A percentile compares a stretch with the other conserved stretches of the same genome.
These are phyloP conservation scores for Phytophthora rubi DNA, from an alignment of 352 stramenopile species.

Conservation along the genomic window DNA sequence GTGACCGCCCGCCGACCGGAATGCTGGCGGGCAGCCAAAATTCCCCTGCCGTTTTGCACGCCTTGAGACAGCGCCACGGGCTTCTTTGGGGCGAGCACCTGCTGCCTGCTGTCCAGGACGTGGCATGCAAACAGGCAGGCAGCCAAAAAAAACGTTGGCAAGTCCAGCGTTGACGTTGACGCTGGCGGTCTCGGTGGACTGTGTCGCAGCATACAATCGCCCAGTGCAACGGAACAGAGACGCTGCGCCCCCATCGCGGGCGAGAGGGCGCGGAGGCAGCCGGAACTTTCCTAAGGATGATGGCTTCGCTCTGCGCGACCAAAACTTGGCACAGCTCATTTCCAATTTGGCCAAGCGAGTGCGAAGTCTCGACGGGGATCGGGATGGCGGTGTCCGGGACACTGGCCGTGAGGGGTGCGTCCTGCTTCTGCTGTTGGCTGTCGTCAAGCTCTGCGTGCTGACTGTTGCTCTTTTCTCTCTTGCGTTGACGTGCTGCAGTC, in stretches of 20 bases:
- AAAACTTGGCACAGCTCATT: slow-evolving; percentile 33
- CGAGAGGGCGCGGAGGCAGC: slow-evolving; percentile 3
- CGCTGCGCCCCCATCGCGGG: background rate
- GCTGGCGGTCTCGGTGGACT: background rate
- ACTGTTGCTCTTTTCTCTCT: background rate
- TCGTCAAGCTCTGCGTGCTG: background rate
- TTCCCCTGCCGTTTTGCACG: background rate
- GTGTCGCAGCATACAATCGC: slow-evolving; percentile 3
- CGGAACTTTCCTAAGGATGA: slow-evolving; percentile 10
- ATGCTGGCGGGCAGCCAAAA: background rate
- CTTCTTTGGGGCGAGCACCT: background rate
- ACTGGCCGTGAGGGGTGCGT: slow-evolving; percentile 50
- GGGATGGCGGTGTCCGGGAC: slow-evolving; percentile 53
- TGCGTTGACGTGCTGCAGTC: slow-evolving; percentile 26
- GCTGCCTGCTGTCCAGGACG: background rate
- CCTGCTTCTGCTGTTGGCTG: background rate
- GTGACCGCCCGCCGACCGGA: background rate
- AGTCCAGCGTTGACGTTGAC: slow-evolving; percentile 3
- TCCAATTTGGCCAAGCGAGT: slow-evolving; percentile 42
- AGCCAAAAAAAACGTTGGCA: background rate
- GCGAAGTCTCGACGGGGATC: slow-evolving; percentile 35
- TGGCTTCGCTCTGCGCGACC: slow-evolving; percentile 9
- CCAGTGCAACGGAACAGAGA: background rate
- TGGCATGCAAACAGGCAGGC: background rate
- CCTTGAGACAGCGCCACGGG: background rate